These are phyloP conservation scores for Fusarium hainanense DNA, from an alignment of 2,329 filamentous ascomycete genomes.

Conservation along the genomic window DNA sequence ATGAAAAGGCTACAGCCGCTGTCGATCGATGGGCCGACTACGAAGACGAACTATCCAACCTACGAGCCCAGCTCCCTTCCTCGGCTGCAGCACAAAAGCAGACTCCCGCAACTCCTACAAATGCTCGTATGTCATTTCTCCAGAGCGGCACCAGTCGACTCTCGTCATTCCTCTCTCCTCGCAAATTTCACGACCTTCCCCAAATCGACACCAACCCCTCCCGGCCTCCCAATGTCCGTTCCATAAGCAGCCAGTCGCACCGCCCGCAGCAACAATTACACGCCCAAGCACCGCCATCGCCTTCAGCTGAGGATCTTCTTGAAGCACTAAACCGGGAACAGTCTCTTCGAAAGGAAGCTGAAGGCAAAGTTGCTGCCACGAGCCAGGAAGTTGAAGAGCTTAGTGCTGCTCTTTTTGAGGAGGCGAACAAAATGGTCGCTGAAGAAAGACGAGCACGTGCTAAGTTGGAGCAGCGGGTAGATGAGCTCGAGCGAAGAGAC, in stretches of 20 bases:
- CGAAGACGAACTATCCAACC: constrained; percentile 77
- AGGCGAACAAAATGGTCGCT: constrained; percentile 90
- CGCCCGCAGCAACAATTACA: constrained; percentile 15
- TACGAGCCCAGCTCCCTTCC: constrained; percentile 59
- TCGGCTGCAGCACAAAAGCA: constrained; percentile 27
- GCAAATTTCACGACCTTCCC: constrained; percentile 57
- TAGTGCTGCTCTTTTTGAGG: constrained; percentile 78
- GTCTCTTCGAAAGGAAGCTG: constrained; percentile 73
- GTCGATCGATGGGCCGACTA: constrained; percentile 79
- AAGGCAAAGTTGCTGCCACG: constrained; percentile 73
- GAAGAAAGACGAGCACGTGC: constrained; percentile 77
- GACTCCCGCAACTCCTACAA: constrained; percentile 43
- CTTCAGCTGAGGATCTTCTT: constrained; percentile 64
- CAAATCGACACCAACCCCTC: constrained; percentile 35
- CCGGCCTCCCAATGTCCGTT: constrained; percentile 26
- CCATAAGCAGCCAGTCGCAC: constrained; percentile 33
- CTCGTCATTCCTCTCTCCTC: constrained; percentile 58
- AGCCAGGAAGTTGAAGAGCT: constrained; percentile 81
- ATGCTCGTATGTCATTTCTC: constrained; percentile 58
- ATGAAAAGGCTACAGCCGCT: constrained; percentile 74
- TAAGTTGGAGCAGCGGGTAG: constrained; percentile 76
- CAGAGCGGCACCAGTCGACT: constrained; percentile 57
- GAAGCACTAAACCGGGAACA: constrained; percentile 75
- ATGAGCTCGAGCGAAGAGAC: constrained; percentile 75
- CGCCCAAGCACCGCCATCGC: constrained; percentile 31